These are phyloP conservation scores for Trametes polyzona DNA, from an alignment of 1,284 basidiomycete genomes.

Conservation along the genomic window DNA sequence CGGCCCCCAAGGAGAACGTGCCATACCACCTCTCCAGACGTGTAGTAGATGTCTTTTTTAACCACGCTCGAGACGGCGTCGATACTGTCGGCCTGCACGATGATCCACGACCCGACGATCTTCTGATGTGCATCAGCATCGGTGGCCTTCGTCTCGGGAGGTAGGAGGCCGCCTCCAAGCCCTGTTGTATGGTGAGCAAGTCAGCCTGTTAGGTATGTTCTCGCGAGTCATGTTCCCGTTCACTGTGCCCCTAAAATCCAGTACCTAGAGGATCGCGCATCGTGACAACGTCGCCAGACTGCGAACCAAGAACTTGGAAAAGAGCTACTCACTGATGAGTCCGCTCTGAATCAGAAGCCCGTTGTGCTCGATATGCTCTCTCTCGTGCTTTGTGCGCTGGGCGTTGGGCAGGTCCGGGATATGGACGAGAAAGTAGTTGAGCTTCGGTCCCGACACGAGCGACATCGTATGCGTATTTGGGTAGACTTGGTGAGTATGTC, in stretches of 20 bases:
- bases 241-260: too few species aligned
- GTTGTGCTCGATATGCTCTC: constrained; percentile 5
- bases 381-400: constrained; percentile 1
- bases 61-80: constrained; percentile 6
- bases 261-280: too few species aligned
- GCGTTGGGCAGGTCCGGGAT: constrained; percentile 2
- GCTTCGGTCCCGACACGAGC: neutral
- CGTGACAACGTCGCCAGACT: too few species aligned
- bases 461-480: too few species aligned
- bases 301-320: neutral
- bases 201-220: too few species aligned
- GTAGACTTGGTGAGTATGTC: neutral
- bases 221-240: too few species aligned
- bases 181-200: neutral
- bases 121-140: neutral
- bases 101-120: constrained; percentile 4
- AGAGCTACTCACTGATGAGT: constrained; percentile 2
- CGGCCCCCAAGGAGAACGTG: neutral
- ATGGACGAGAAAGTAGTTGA: constrained; percentile 7
- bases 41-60: constrained; percentile 14
- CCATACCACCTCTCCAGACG: constrained; percentile 18
- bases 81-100: constrained; percentile 5
- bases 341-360: constrained; percentile 1
- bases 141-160: neutral
- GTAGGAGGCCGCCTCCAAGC: constrained; percentile 1